These are phyloP conservation scores for Malus sylvestris DNA, from an alignment of 306 rosid species.

Conservation along the genomic window DNA sequence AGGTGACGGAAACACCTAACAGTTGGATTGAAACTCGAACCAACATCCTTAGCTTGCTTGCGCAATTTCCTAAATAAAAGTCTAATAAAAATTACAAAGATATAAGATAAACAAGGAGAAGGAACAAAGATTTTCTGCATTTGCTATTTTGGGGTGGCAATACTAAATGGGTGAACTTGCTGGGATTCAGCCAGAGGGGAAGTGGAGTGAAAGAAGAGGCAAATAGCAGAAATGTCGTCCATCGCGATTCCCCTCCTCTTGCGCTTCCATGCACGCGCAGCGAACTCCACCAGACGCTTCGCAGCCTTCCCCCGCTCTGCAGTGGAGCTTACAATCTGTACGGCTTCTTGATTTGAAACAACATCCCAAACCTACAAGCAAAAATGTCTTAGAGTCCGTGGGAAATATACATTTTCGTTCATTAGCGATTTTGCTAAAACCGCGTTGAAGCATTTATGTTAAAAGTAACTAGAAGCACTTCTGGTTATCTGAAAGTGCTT, in stretches of 20 bases:
- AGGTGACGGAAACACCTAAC: not conserved
- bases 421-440: not conserved
- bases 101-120: not conserved
- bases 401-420: not conserved
- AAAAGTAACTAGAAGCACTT: no score
- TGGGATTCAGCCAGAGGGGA: slow-evolving; percentile 13
- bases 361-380: slow-evolving; percentile 86
- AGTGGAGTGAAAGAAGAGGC: slow-evolving; percentile 69
- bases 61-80: not conserved
- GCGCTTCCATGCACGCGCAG: slow-evolving; percentile 75
- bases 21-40: not conserved
- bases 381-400: not conserved
- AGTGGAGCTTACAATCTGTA: slow-evolving; percentile 56
- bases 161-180: slow-evolving; percentile 23
- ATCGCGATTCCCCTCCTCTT: slow-evolving; percentile 72
- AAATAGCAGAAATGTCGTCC: slow-evolving; percentile 91
- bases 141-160: slow-evolving; percentile 18
- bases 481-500: no score
- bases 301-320: slow-evolving; percentile 54
- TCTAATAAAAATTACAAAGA: slow-evolving; percentile 7
- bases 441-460: not conserved
- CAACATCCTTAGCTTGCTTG: not conserved
- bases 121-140: not conserved
- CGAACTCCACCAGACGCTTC: slow-evolving; percentile 58
- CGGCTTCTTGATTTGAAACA: slow-evolving; percentile 87